Base-by-base conservation (phyloP, 2,329 filamentous ascomycete species). In the Dactylonectria estremocensis region DNA sequence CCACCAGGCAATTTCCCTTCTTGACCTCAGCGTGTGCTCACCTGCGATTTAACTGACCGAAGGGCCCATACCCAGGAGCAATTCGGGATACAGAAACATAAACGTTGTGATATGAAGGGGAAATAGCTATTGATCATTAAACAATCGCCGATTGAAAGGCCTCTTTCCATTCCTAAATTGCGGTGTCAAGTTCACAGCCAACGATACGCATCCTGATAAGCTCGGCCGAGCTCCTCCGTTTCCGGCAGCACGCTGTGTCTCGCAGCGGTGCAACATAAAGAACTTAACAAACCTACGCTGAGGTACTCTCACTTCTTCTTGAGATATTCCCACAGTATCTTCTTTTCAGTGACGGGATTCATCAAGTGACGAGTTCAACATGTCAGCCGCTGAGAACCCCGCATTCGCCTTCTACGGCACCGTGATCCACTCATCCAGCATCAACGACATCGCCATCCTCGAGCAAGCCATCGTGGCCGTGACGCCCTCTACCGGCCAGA, bases 381-480 rank as follows among this genome's bases (percentile, higher is more conserved):
- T 69, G 58, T 43, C 67, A 14, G 20, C 54, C 11, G 9, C n/a
- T 2, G 31, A 37, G 28, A 45, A 57, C 10, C 16, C 35, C n/a
- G 16, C 61, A 3, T 59, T 64, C 18, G 68, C 77, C 65, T 84
- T 84, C 56, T 77, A 85, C 66, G 84, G 83, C 61, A 80, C 80
- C 5, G 49, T 84, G 40, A 80, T 85, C 57, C 83, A 86, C 67
- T 83, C 83, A 3, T 72, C 74, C 3, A 72, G 72, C 3, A 76
- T 74, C 2, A 69, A 75, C 1, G 67, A 78, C 10, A 69, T 86
- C 3, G 72, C 79, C 48, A 79, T 86, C 50, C 76, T 85, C 53
- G 73, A 82, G 24, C 71, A 83, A 56, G 74, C 81, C 7, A 65
- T 83, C 31, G 61, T 86, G 43, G 64, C 80, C 18, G 53, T 80